These are phyloP conservation scores for Geotrichum carabidarum DNA, from an alignment of 1,139 yeast genomes.

Conservation along the genomic window DNA sequence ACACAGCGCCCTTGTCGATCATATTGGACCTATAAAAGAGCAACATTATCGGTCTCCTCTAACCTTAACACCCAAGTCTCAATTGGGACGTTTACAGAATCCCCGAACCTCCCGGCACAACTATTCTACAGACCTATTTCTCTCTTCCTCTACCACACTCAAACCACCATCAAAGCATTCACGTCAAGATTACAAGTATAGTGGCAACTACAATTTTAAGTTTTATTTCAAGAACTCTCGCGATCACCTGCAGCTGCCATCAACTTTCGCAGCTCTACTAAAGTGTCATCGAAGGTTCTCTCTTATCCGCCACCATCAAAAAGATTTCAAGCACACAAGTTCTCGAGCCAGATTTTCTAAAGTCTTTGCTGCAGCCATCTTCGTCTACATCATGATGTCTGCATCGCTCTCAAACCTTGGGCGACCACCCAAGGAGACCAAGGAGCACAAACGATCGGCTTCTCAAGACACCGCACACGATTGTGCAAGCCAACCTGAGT, in stretches of 20 bases:
- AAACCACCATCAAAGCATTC: too few species aligned
- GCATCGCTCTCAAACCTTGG: background rate
- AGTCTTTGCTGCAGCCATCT: background rate
- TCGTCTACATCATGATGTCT: background rate
- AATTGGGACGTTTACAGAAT: too few species aligned
- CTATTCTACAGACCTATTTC: too few species aligned
- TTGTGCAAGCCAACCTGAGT: conserved; percentile 12
- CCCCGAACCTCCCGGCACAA: too few species aligned
- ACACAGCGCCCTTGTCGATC: too few species aligned
- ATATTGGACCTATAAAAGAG: too few species aligned
- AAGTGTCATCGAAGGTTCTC: background rate
- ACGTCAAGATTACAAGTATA: too few species aligned
- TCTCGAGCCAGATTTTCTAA: background rate
- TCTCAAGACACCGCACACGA: conserved; percentile 16
- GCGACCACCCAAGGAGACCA: background rate
- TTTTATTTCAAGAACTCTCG: background rate
- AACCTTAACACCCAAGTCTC: too few species aligned
- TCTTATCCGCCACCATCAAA: background rate
- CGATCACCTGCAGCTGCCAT: background rate
- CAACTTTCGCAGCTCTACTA: background rate
- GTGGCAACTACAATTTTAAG: too few species aligned
- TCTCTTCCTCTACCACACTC: too few species aligned
- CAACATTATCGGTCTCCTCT: too few species aligned
- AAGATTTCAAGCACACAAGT: background rate
- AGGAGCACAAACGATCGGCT: conserved; percentile 4